phyloP scores from a whole-genome alignment of 805 yeast species.

The Candida ipomoeae region DNA sequence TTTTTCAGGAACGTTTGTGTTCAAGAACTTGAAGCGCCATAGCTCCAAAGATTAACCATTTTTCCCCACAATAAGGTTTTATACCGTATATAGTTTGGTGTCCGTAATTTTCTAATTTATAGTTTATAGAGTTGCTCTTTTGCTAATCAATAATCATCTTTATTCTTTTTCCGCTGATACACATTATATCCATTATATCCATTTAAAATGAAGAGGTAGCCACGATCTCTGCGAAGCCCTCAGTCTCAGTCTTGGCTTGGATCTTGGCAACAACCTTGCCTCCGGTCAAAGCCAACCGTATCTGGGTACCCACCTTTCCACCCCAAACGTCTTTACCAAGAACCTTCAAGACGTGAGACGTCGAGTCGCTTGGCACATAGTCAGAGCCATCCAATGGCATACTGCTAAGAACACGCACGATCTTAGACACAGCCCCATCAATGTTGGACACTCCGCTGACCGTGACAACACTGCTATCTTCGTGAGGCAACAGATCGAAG shows the following conservation, averaged over 20 bases:
- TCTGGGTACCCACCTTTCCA: conserved; percentile 49
- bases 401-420: conserved; percentile 46
- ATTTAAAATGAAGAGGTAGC: conserved; percentile 8
- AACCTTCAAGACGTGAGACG: conserved; percentile 71
- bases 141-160: background rate
- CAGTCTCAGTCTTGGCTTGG: conserved; percentile 47
- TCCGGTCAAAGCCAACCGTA: conserved; percentile 49
- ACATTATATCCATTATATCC: background rate
- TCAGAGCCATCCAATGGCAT: conserved; percentile 73
- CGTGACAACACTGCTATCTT: conserved; percentile 65
- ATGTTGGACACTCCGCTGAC: conserved; percentile 42
- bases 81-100: no score
- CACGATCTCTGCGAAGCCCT: conserved; percentile 21
- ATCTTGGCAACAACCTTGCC: conserved; percentile 60
- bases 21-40: conserved; percentile 15
- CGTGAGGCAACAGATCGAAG: conserved; percentile 65
- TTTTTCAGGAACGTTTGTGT: conserved; percentile 37
- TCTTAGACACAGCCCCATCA: conserved; percentile 44
- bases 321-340: conserved; percentile 72
- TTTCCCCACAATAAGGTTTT: background rate
- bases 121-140: no score
- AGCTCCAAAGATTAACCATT: background rate
- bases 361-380: conserved; percentile 51
- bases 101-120: no score
- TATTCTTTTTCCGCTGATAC: conserved; percentile 1